Percentiles rank a stretch among this genome's conserved stretches.
These are phyloP conservation scores for Euphorbia schlechtendalii DNA, from an alignment of 441 rosid genomes.

Conservation along the genomic window DNA sequence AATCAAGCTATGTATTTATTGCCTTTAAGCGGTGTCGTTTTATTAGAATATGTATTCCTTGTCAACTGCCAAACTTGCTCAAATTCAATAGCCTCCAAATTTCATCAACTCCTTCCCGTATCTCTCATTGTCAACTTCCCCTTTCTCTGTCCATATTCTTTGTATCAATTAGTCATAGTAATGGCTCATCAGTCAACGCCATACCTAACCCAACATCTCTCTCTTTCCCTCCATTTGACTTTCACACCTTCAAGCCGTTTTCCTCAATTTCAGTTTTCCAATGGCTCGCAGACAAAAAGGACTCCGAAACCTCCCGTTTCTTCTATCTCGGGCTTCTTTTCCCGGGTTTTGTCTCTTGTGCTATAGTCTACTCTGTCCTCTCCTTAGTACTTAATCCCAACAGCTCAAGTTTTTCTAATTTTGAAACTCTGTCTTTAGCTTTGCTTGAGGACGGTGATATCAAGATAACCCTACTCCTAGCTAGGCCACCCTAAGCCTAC, in stretches of 20 bases:
- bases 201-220: constrained; percentile 4
- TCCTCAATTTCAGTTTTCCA: constrained; percentile 17
- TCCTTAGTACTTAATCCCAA: constrained; percentile 38
- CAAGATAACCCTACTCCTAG: too few species aligned
- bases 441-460: constrained; percentile 19
- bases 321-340: constrained; percentile 43
- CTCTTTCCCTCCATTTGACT: neutral
- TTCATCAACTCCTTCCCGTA: constrained; percentile 1
- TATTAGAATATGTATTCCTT: too few species aligned
- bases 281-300: constrained; percentile 65
- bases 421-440: constrained; percentile 18
- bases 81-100: neutral
- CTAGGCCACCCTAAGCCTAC: too few species aligned
- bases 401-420: constrained; percentile 1
- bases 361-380: constrained; percentile 53
- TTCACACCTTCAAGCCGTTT: too few species aligned
- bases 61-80: neutral
- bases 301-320: constrained; percentile 52
- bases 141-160: neutral
- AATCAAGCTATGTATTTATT: too few species aligned
- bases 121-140: neutral
- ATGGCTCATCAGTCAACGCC: constrained; percentile 34
- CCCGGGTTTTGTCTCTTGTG: constrained; percentile 50
- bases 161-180: too few species aligned
- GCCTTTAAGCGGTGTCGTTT: too few species aligned